Conservation (phyloP, 768 basidiomycete species). For the Tephrocybe sp. region DNA sequence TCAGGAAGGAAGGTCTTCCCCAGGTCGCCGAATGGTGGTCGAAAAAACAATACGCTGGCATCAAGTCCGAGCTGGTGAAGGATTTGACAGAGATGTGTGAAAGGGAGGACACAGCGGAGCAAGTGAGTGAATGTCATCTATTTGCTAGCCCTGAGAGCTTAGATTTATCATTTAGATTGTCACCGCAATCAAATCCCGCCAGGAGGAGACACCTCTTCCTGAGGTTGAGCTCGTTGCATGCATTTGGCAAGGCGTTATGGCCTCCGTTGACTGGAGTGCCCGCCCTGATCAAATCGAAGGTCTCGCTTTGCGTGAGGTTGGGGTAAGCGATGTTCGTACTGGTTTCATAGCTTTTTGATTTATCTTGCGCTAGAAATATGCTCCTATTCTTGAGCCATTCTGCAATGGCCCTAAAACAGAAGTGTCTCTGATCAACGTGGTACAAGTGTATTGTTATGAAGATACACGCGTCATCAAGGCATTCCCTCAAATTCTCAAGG, state of each 20-base stretch:
- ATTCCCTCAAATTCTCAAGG: constrained; percentile 95
- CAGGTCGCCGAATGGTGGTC: constrained; percentile 93
- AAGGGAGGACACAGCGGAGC: constrained; percentile 63
- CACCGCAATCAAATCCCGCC: constrained; percentile 62
- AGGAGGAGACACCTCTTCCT: constrained; percentile 79
- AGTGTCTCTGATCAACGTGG: constrained; percentile 91
- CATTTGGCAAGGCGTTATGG: constrained; percentile 92
- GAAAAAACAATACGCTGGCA: constrained; percentile 81
- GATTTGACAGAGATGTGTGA: constrained; percentile 70
- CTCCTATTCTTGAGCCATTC: constrained; percentile 87
- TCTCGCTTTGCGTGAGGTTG: constrained; percentile 84
- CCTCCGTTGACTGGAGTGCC: constrained; percentile 83
- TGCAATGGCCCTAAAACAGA: constrained; percentile 85
- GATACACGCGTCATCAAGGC: constrained; percentile 93
- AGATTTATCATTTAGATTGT: constrained; percentile 56
- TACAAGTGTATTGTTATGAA: constrained; percentile 95
- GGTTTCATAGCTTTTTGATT: background rate
- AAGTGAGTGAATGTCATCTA: constrained; percentile 40
- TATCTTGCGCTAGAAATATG: constrained; percentile 61
- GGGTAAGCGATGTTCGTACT: constrained; percentile 46
- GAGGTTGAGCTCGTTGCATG: constrained; percentile 83
- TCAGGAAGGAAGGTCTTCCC: constrained; percentile 74
- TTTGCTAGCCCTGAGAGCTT: constrained; percentile 4
- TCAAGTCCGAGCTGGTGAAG: constrained; percentile 73
- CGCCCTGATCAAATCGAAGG: constrained; percentile 91